phyloP scores from a whole-genome alignment of 2,329 filamentous ascomycete species.

The Metarhizium anisopliae region DNA sequence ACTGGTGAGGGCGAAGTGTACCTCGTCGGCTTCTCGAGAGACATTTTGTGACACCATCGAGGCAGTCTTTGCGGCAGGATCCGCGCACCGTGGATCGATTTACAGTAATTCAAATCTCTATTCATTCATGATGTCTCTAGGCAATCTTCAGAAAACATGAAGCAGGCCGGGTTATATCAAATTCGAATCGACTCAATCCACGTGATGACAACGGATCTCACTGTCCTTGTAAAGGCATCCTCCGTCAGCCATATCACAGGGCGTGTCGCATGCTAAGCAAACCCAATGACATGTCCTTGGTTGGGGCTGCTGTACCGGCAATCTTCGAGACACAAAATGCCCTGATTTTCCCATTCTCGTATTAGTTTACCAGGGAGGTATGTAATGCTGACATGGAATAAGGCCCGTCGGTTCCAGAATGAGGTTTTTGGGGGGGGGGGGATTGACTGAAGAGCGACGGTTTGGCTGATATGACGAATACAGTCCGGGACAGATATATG shows the following conservation, averaged over 20 bases:
- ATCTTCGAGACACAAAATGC: neutral
- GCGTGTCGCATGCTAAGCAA: neutral
- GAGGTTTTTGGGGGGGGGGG: neutral
- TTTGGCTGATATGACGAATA: neutral
- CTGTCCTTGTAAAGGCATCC: neutral
- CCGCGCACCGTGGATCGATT: neutral
- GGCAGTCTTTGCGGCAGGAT: neutral
- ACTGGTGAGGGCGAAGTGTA: neutral
- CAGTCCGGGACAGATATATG: neutral
- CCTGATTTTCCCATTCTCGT: neutral
- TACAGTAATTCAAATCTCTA: neutral
- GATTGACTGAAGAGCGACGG: neutral
- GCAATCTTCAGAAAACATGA: no score
- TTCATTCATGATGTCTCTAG: neutral
- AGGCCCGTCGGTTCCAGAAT: neutral
- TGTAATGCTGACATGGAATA: no score
- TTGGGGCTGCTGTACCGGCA: neutral
- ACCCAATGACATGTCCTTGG: neutral
- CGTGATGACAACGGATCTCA: neutral
- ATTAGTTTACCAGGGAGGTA: neutral
- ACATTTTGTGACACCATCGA: constrained; percentile 9
- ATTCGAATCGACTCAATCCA: neutral
- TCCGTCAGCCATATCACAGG: neutral
- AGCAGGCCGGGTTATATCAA: neutral
- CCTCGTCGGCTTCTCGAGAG: constrained; percentile 7